Evolutionary conservation across 768 basidiomycete genomes (phyloP), one percentile per base, ranked within the genome.

Genomic region (Termitomyces sp.): DNA sequence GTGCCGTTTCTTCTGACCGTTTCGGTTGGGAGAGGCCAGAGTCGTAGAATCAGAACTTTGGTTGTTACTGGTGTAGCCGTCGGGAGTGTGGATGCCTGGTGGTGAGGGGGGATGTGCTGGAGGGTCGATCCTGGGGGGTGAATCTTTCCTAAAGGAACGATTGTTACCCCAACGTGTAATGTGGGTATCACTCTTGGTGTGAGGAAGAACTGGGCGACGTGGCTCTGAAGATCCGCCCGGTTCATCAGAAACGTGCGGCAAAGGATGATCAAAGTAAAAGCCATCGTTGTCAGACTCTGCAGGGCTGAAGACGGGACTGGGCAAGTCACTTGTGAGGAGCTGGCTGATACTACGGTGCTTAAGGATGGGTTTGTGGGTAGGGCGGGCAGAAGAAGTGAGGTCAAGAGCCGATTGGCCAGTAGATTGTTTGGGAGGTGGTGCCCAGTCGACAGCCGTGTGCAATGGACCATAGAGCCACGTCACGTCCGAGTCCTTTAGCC

Each of bases 401-500:
- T 82, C 82, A 41, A 85, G 75, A 29, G 77, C 67, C 55, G 68
- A 66, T 31, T 74, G 69, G 10, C 71, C 63, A 0, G 64, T 66
- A 35, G 70, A 71, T 16, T 73, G 73, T 1, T 82, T 84, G 2
- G 84, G 80, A 0, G 85, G 84, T 3, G 61, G 61, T 7, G 51
- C 43, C 60, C 88, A 89, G 61, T 93, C 92, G 42, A 86, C 84
- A n/a, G 92, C 93, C 0, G 94, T 92, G 69, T 99, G 96, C 0
- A 99, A 76, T 20, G 96, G 96, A 0, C 96, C 96, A 65, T 99
- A 98, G 0, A 99, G 83, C 96, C 96, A 99, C 2, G 97, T 99
- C 38, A 98, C 96, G 68, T 99, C 96, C 6, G 91, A 94, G 71
- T 99, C 96, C 71, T 99, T 99, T 64, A 99, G 85, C 96, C 96